Evolutionary conservation across 2,329 filamentous ascomycete genomes (phyloP), one percentile per base, ranked within the genome.

Genomic region (Alternaria incomplexa): DNA sequence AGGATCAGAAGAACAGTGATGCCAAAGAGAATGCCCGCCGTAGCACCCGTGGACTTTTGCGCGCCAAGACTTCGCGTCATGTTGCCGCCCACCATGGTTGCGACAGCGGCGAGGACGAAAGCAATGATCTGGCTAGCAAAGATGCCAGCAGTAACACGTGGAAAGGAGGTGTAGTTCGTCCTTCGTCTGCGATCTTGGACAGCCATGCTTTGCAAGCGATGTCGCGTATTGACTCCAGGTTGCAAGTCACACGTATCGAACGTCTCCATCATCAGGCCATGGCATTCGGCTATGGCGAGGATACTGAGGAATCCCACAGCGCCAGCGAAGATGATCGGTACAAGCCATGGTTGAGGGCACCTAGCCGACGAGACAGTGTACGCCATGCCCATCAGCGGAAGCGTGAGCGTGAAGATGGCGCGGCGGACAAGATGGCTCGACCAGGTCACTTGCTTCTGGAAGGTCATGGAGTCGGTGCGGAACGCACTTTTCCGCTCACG

Each of bases 221-320:
- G 83, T 25, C 71, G 75, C 26, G 81, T 83, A 59, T 86, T 91
- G 83, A 91, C 90, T 11, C 90, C 89, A 3, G 90, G 88, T 68
- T 91, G 90, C 5, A 94, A 83, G 76, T 94, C 92, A 44, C 90
- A 92, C n/a, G 89, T 91, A 75, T 94, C 92, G 76, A 90, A 94
- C 0, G 89, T 90, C 74, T 93, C 91, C 91, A 94, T 93, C 74
- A 93, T 86, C 30, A 94, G 81, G 1, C 91, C 90, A 66, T 90
- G 88, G 77, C 91, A 93, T 78, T 94, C 91, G 3, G 91, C 87
- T 48, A 93, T 89, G 1, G 90, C 91, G 10, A 95, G 85, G 55
- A 89, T 90, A 2, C 89, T 90, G 6, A 93, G 81, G 70, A 92
- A 92, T 0, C 90, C 91, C 13, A 93, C 85, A 5, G 88, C 76